These are phyloP conservation scores for Asterionellopsis glacialis DNA, from an alignment of 108 stramenopile genomes.

Conservation along the genomic window DNA sequence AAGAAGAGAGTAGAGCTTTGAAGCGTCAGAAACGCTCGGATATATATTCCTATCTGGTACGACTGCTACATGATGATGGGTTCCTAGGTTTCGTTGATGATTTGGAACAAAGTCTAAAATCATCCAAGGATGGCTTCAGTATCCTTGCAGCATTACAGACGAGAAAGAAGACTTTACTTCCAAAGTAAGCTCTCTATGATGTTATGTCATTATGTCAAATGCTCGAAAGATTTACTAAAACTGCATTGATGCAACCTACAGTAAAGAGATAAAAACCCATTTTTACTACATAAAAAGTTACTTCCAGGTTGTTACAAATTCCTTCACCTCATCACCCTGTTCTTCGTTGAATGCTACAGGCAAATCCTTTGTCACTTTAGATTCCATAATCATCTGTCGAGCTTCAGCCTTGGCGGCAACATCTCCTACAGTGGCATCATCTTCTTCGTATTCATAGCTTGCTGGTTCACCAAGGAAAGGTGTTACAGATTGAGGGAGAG, in stretches of 20 bases:
- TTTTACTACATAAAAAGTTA: too few species aligned
- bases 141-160: slow-evolving; percentile 4
- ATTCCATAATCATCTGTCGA: slow-evolving; percentile 56
- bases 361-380: slow-evolving; percentile 40
- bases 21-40: too few species aligned
- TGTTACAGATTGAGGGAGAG: slow-evolving; percentile 75
- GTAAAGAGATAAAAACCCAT: too few species aligned
- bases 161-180: too few species aligned
- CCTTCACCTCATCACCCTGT: too few species aligned
- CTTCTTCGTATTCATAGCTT: slow-evolving; percentile 63
- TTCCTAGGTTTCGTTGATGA: slow-evolving; percentile 32
- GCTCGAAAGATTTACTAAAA: too few species aligned
- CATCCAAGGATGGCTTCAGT: slow-evolving; percentile 20
- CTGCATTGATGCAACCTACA: too few species aligned
- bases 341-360: slow-evolving; percentile 60
- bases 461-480: slow-evolving; percentile 69
- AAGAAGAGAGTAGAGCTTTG: too few species aligned
- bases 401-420: slow-evolving; percentile 75
- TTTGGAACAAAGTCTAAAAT: slow-evolving; percentile 21
- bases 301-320: too few species aligned
- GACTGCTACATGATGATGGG: slow-evolving; percentile 29
- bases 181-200: too few species aligned
- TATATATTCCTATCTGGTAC: slow-evolving; percentile 13
- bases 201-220: too few species aligned
- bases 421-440: slow-evolving; percentile 22